These are phyloP conservation scores for Geotrichum bryndzae DNA, from an alignment of 1,139 yeast genomes.

Conservation along the genomic window DNA sequence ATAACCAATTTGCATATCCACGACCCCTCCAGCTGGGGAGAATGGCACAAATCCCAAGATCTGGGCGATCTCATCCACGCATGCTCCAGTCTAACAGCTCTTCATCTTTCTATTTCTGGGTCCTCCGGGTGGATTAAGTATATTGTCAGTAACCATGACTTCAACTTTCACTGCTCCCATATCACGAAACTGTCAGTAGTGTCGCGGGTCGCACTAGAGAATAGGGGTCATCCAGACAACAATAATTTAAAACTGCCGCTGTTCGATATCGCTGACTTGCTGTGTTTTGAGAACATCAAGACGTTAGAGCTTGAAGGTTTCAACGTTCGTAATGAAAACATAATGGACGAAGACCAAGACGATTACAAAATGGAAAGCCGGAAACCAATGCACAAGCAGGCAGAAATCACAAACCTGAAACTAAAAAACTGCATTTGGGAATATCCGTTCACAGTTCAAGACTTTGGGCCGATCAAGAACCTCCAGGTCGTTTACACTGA, in stretches of 20 bases:
- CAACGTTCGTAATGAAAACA: conserved; percentile 20
- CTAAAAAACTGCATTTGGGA: conserved; percentile 26
- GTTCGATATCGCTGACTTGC: conserved; percentile 19
- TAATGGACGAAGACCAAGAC: conserved; percentile 12
- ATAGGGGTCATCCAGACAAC: conserved; percentile 15
- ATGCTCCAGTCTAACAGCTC: conserved; percentile 18
- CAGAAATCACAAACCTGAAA: conserved; percentile 11
- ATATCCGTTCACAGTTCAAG: conserved; percentile 25
- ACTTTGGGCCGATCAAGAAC: conserved; percentile 22
- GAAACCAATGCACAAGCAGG: background rate
- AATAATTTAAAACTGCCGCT: conserved; percentile 16
- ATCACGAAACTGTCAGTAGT: conserved; percentile 12
- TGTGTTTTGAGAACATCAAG: conserved; percentile 14
- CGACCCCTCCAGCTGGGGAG: conserved; percentile 25
- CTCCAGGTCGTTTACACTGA: conserved; percentile 22
- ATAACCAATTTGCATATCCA: conserved; percentile 17
- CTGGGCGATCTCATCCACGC: conserved; percentile 19
- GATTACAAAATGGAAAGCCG: background rate
- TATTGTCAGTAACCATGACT: conserved; percentile 9
- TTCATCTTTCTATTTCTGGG: conserved; percentile 22
- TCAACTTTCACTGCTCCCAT: background rate
- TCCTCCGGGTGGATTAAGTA: conserved; percentile 26
- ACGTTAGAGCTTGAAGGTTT: conserved; percentile 21
- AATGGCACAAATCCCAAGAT: conserved; percentile 25
- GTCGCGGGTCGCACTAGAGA: conserved; percentile 9